Conservation (phyloP, 352 stramenopile genomes). For the Phytophthora pinifolia region DNA sequence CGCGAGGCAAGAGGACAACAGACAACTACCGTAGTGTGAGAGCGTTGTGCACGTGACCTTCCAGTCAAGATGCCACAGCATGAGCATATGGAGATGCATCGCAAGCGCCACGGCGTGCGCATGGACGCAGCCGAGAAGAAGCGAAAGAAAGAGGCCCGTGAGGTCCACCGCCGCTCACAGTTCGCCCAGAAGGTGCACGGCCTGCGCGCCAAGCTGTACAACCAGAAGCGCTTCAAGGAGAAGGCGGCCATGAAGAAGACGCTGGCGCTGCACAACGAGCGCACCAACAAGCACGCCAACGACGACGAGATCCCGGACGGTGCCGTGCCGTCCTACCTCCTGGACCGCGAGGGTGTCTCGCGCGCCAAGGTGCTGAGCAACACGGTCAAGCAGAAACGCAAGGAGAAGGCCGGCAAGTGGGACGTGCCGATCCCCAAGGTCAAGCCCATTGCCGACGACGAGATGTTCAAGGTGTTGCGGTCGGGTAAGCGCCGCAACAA, state of each 20-base stretch:
- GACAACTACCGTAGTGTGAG: not conserved
- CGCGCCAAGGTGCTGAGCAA: slow-evolving; percentile 99
- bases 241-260: slow-evolving; percentile 99
- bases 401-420: slow-evolving; percentile 99
- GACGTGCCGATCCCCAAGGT: slow-evolving; percentile 99
- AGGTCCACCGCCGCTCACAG: slow-evolving; percentile 96
- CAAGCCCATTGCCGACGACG: slow-evolving; percentile 98
- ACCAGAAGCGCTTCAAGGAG: slow-evolving; percentile 99
- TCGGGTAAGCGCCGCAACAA: slow-evolving; percentile 97
- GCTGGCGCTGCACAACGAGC: slow-evolving; percentile 98
- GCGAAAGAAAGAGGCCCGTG: slow-evolving; percentile 98
- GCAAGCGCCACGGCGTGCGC: slow-evolving; percentile 98
- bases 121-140: slow-evolving; percentile 96
- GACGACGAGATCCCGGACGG: slow-evolving; percentile 97
- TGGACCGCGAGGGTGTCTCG: slow-evolving; percentile 98
- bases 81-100: slow-evolving; percentile 99
- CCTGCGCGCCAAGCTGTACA: slow-evolving; percentile 98
- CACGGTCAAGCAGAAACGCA: slow-evolving; percentile 99
- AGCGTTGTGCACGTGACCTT: not conserved
- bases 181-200: slow-evolving; percentile 99
- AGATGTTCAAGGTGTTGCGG: slow-evolving; percentile 99
- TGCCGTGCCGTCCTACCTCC: slow-evolving; percentile 98
- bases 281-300: slow-evolving; percentile 98
- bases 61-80: slow-evolving; percentile 94
- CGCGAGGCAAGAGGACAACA: slow-evolving; percentile 4